These are phyloP conservation scores for Pluteus cervinus DNA, from an alignment of 768 basidiomycete species.

Conservation along the genomic window DNA sequence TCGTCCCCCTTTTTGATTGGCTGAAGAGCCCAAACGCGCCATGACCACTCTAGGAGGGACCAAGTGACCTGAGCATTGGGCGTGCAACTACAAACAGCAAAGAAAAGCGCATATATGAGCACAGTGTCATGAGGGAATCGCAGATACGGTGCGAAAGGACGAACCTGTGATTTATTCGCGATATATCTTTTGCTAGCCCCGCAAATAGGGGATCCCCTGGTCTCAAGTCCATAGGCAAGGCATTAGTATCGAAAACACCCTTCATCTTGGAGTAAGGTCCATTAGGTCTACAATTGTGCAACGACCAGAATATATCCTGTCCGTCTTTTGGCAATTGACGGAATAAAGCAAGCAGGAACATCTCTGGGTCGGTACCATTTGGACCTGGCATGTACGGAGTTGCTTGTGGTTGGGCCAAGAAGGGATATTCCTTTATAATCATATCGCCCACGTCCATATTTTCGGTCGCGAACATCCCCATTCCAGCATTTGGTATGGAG, in stretches of 20 bases:
- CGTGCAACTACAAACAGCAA: slow-evolving; percentile 9
- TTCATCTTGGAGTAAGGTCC: neutral
- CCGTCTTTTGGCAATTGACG: neutral
- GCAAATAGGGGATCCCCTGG: slow-evolving; percentile 1
- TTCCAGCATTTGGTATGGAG: slow-evolving; percentile 9
- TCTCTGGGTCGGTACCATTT: too few relatives aligned
- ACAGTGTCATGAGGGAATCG: neutral
- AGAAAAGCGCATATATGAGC: neutral
- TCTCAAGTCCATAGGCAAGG: neutral
- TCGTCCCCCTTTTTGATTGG: slow-evolving; percentile 12
- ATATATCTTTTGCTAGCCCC: slow-evolving; percentile 3
- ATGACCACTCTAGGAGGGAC: slow-evolving; percentile 6
- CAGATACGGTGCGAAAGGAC: neutral
- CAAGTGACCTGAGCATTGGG: slow-evolving; percentile 11
- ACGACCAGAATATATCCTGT: neutral
- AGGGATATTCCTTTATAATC: slow-evolving; percentile 3
- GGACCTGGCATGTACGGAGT: too few relatives aligned
- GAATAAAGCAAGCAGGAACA: too few relatives aligned
- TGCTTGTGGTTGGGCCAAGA: too few relatives aligned
- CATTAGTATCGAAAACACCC: slow-evolving; percentile 1
- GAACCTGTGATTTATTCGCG: slow-evolving; percentile 13
- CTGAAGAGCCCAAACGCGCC: slow-evolving; percentile 9
- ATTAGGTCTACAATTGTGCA: neutral
- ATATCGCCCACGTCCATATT: slow-evolving; percentile 2
- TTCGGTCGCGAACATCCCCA: slow-evolving; percentile 5